phyloP scores from a whole-genome alignment of 192 early-diverging fungal species.

The Backusella australiensis region DNA sequence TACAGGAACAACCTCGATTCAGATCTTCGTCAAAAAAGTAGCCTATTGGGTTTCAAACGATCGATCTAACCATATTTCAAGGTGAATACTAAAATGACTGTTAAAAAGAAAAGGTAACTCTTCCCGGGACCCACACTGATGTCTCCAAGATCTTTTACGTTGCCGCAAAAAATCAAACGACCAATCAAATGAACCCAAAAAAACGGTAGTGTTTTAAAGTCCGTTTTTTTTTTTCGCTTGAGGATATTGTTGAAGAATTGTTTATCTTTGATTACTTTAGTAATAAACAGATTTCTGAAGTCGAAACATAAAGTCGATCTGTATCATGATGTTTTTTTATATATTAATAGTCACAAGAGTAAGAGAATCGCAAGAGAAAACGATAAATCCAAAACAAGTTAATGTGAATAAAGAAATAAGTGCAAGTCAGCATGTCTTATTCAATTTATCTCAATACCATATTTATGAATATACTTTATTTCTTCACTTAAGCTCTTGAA shows the following conservation, averaged over 20 bases:
- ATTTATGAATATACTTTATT: background rate
- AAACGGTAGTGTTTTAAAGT: too few species aligned
- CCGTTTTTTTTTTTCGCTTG: too few species aligned
- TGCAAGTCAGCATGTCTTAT: background rate
- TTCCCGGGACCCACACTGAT: conserved; percentile 59
- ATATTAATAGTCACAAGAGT: background rate
- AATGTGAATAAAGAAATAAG: background rate
- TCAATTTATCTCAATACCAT: background rate
- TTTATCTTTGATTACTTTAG: background rate
- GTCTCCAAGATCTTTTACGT: conserved; percentile 71
- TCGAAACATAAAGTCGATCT: background rate
- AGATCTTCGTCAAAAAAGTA: too few species aligned
- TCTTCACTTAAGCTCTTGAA: background rate
- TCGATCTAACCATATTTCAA: conserved; percentile 56
- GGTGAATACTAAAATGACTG: conserved; percentile 36
- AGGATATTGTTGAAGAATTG: too few species aligned
- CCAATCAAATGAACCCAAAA: too few species aligned
- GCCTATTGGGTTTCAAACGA: too few species aligned
- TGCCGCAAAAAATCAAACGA: conserved; percentile 45
- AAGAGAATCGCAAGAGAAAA: background rate
- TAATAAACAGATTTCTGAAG: background rate
- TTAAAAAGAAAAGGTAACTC: conserved; percentile 78
- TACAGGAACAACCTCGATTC: too few species aligned
- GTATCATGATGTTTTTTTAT: background rate
- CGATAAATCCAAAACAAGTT: background rate